These are phyloP conservation scores for Passalora sequoiae DNA, from an alignment of 2,329 filamentous ascomycete species.

Conservation along the genomic window DNA sequence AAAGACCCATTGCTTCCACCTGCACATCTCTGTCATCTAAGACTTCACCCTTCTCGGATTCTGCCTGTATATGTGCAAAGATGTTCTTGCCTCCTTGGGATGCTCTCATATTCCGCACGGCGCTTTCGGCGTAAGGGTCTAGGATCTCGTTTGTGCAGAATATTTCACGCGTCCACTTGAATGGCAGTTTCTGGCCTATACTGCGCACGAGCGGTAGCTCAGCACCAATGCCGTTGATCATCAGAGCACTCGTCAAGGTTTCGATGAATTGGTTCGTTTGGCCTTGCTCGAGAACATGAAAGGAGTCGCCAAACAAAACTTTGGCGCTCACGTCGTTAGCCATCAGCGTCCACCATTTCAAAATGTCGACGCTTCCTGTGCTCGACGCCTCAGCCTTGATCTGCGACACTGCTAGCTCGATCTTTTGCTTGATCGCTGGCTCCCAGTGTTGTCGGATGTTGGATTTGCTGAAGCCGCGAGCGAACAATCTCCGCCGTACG, in stretches of 20 bases:
- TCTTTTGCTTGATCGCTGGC: conserved; percentile 31
- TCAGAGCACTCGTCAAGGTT: conserved; percentile 27
- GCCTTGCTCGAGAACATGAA: conserved; percentile 37
- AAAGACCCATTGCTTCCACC: conserved; percentile 27
- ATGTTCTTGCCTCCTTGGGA: conserved; percentile 20
- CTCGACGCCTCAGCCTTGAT: conserved; percentile 28
- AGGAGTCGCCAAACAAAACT: conserved; percentile 38
- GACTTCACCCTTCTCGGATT: conserved; percentile 25
- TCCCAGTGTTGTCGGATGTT: conserved; percentile 37
- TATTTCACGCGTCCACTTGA: conserved; percentile 26
- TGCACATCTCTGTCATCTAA: conserved; percentile 27
- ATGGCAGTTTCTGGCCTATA: conserved; percentile 23
- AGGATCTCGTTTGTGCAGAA: conserved; percentile 14
- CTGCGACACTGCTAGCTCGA: conserved; percentile 30
- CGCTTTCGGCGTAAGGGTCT: conserved; percentile 21
- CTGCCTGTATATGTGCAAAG: conserved; percentile 27
- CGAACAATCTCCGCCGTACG: conserved; percentile 35
- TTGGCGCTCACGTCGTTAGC: conserved; percentile 37
- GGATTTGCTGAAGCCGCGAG: conserved; percentile 34
- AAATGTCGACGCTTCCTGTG: conserved; percentile 35
- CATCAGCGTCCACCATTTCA: conserved; percentile 41
- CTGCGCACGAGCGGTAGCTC: conserved; percentile 30
- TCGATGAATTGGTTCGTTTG: conserved; percentile 31
- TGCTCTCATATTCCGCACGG: conserved; percentile 25
- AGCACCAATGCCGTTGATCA: conserved; percentile 31